Evolutionary conservation across 495 filamentous ascomycete genomes (phyloP).

Genomic region (Diplogelasinospora grovesii): DNA sequence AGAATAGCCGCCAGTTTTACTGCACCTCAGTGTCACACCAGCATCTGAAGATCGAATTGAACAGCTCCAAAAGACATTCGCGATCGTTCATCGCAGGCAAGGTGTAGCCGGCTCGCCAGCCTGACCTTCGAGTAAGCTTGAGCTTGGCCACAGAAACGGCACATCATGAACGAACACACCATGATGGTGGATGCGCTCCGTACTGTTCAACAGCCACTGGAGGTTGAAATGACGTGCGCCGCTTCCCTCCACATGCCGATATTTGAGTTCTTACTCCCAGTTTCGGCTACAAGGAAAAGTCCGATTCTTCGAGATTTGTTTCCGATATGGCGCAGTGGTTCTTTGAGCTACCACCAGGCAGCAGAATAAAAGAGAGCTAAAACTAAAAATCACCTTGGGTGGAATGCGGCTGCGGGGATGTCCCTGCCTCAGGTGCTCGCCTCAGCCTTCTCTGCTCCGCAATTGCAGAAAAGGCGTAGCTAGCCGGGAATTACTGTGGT

Average conservation of each 20-base stretch:
- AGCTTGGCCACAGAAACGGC: too few relatives aligned
- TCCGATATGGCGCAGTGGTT: constrained; percentile 1
- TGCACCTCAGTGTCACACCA: too few relatives aligned
- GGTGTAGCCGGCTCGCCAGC: too few relatives aligned
- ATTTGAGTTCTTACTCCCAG: constrained; percentile 9
- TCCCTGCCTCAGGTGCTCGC: too few relatives aligned
- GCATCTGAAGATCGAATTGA: constrained; percentile 13
- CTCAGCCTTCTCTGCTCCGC: too few relatives aligned
- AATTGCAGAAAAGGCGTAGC: too few relatives aligned
- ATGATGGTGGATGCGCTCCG: neutral
- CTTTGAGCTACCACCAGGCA: constrained; percentile 8
- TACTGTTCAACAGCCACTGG: neutral
- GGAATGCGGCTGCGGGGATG: too few relatives aligned
- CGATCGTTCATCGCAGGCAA: neutral
- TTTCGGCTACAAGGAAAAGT: neutral
- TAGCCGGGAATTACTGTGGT: too few relatives aligned
- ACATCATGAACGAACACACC: too few relatives aligned
- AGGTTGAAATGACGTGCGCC: neutral
- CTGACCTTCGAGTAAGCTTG: too few relatives aligned
- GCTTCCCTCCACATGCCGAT: constrained; percentile 4
- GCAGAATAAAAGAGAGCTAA: constrained; percentile 12
- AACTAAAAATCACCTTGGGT: too few relatives aligned
- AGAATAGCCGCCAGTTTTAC: constrained; percentile 22
- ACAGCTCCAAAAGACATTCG: constrained; percentile 2
- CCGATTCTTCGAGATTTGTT: constrained; percentile 2